Evolutionary conservation across 768 basidiomycete species (phyloP), one percentile per base, ranked within the genome.

Genomic region (Suillus hirtellus): DNA sequence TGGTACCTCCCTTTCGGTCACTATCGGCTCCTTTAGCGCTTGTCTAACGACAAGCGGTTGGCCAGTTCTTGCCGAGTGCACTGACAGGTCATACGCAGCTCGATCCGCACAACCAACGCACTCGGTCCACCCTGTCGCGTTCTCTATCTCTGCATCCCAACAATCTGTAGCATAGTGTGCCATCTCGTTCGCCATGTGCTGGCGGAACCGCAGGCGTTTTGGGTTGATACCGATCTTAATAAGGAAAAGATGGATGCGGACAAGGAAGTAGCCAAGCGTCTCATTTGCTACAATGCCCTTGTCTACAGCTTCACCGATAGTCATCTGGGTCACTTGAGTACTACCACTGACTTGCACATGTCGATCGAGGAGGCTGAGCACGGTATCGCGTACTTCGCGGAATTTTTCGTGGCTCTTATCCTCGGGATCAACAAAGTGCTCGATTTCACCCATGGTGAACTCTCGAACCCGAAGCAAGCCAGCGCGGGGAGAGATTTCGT

Each of bases 161-260:
- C 97, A 99, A 78, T 99, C 96, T 44, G 95, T 86, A 61, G 97
- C 96, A 75, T 99, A 99, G 76, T 99, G 97, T 1, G 97, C 97
- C 96, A 99, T 99, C 81, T 99, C 97, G 78, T 99, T 99, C 43
- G 79, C 84, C 97, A 99, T 99, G 75, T 99, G 97, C 72, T 99
- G 97, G 40, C 97, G 84, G 86, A 98, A 99, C 60, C 97, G 86
- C 66, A 98, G 80, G 9, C 95, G 86, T 54, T 72, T 66, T 15
- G 89, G 88, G 79, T 96, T 82, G 76, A 99, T 90, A 64, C 96
- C 97, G 71, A 99, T 93, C 77, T 91, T 91, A 68, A 88, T 70
- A 59, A 99, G 82, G 84, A 96, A 99, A 65, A 89, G 86, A 77
- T 89, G 86, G 71, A 97, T 96, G 60, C 96, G 87, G 54, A 88